Percentiles rank a stretch among this genome's conserved stretches.
Evolutionary conservation across 2,329 filamentous ascomycete genomes (phyloP).

Genomic region (Hymenoscyphus albidus): DNA sequence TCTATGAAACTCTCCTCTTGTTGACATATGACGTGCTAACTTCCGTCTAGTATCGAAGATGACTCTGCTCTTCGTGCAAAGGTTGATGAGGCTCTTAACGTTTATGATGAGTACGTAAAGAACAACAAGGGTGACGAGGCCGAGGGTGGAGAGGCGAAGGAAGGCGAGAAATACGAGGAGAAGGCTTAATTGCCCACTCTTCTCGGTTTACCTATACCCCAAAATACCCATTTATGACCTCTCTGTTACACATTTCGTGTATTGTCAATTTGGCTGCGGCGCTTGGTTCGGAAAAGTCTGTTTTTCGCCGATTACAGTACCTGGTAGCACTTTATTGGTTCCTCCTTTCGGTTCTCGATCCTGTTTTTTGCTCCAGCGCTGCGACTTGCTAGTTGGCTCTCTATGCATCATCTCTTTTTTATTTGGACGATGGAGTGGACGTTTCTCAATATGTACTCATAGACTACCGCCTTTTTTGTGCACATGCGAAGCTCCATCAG

Average conservation of each 20-base stretch:
- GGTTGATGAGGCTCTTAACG: constrained; percentile 93
- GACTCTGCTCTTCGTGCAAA: constrained; percentile 85
- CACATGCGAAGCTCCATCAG: constrained; percentile 21
- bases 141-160: constrained; percentile 41
- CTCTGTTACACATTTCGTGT: constrained; percentile 28
- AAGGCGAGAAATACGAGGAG: constrained; percentile 49
- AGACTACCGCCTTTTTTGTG: constrained; percentile 24
- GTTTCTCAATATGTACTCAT: constrained; percentile 32
- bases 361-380: constrained; percentile 13
- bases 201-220: constrained; percentile 16
- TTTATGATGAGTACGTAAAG: constrained; percentile 99
- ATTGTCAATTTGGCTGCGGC: constrained; percentile 33
- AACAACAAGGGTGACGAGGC: constrained; percentile 35
- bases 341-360: constrained; percentile 17
- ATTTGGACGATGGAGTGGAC: constrained; percentile 20
- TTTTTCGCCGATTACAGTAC: constrained; percentile 23
- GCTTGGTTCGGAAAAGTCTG: constrained; percentile 34
- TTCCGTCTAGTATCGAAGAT: constrained; percentile 69
- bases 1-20: constrained; percentile 34
- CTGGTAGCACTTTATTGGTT: constrained; percentile 26
- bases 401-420: constrained; percentile 24
- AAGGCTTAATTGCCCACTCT: constrained; percentile 46
- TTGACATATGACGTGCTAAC: constrained; percentile 29
- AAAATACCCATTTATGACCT: constrained; percentile 19
- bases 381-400: constrained; percentile 15